Evolutionary conservation across 1,139 yeast genomes (phyloP), one percentile per base, ranked within the genome.

Genomic region (Suhomyces guaymorum): DNA sequence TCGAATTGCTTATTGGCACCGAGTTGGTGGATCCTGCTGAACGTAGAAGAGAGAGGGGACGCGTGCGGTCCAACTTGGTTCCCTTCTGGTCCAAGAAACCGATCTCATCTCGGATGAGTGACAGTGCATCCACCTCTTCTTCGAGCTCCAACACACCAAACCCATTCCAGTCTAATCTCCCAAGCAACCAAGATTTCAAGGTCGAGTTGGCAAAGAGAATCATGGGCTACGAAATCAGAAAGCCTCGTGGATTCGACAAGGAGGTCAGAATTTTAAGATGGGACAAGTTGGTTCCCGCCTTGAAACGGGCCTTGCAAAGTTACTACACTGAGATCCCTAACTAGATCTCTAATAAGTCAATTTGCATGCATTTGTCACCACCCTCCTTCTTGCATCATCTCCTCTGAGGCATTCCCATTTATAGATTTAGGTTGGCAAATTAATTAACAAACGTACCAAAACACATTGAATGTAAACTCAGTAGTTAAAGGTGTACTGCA

Each of bases 71-170:
- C 33, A 80, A 80, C 48, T 63, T 80, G 55, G 82, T 79, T 29
- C 82, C 83, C n/a, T 79, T 77, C 50, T 80, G 85, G 86, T 71
- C 77, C 21, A 75, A 74, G 52, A 75, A 66, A 45, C 80, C 85
- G 19, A 71, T 79, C 30, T 66, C 75, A 30, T 71, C 82, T 7
- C 64, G 79, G 47, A 62, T 67, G 59, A 59, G 62, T 28, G 67
- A 61, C 15, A 44, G 43, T 32, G 29, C 43, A 6, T 24, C 43
- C 8, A 28, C 39, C 7, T 11, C 42, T 3, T 26, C 33, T 14
- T 15, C 39, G 10, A 26, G 33, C 28, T 24, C 34, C 37, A 28
- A 24, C 44, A 38, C 39, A 26, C 38, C 36, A 11, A 32, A 29
- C 22, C 30, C 41, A 33, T 27, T 46, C 48, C 11, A 30, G n/a